Conservation (phyloP, 441 rosid species). For the Arabidopsis hybrid region DNA sequence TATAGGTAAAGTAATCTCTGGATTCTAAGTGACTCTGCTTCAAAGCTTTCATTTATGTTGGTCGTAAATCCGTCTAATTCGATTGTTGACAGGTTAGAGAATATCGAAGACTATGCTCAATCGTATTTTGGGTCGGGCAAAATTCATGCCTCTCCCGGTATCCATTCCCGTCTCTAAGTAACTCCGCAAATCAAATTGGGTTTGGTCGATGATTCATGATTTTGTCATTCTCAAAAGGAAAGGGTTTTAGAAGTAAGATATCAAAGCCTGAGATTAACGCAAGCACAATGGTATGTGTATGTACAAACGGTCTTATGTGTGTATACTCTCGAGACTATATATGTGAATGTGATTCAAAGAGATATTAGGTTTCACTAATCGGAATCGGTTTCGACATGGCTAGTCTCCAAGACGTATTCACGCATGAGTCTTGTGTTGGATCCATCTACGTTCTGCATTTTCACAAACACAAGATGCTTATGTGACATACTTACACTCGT, state of each 20-base stretch:
- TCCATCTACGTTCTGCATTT: constrained; percentile 64
- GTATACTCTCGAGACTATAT: constrained; percentile 12
- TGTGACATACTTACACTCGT: not conserved
- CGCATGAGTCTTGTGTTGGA: constrained; percentile 78
- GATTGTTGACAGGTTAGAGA: constrained; percentile 65
- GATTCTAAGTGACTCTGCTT: not conserved
- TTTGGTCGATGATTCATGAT: constrained; percentile 13
- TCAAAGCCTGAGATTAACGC: constrained; percentile 12
- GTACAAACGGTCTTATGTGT: constrained; percentile 27
- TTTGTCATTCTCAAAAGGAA: constrained; percentile 11
- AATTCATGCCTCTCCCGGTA: constrained; percentile 66
- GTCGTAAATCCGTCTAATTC: not conserved
- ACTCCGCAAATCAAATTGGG: not conserved
- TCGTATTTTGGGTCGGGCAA: constrained; percentile 74
- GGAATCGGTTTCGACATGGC: constrained; percentile 40
- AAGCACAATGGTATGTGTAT: constrained; percentile 29
- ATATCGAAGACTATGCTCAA: constrained; percentile 82
- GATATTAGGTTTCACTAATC: constrained; percentile 26
- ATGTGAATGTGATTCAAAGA: not conserved
- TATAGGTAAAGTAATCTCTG: constrained; percentile 65
- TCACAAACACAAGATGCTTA: not conserved
- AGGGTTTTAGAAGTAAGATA: constrained; percentile 1
- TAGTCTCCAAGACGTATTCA: constrained; percentile 79
- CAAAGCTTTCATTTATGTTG: not conserved
- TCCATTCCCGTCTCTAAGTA: constrained; percentile 48